Evolutionary conservation across 2,329 filamentous ascomycete genomes (phyloP), one percentile per base, ranked within the genome.

Genomic region (Fusarium sarcochroum): DNA sequence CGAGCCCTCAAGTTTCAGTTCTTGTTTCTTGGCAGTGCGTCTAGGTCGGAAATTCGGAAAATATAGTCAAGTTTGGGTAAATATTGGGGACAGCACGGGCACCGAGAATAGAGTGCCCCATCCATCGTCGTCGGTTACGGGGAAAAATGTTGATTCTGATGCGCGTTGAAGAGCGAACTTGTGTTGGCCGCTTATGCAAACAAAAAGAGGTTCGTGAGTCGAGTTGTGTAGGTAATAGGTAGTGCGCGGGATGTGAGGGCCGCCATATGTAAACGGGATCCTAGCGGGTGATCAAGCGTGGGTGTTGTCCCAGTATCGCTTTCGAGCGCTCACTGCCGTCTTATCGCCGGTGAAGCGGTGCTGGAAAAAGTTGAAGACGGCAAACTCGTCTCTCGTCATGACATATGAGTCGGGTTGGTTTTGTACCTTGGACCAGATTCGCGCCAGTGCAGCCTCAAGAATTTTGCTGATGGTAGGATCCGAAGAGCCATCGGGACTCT

Each of bases 351-450:
- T 77, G 75, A 91, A 93, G 11, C 90, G 87, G 66, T 86, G 80
- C 66, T 92, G 90, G 78, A 91, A 95, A 79, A 91, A 95, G 82
- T 96, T 97, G 87, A 97, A 94, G 63, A 97, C 85, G 55, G 92
- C 89, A 75, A 96, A 97, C 80, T 97, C 93, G 78, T 93, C 89
- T 66, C 86, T 84, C 34, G 84, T 89, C 82, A 97, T 89, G 68
- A 96, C 79, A 78, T 95, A 97, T n/a, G 83, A 83, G 50, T 86
- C 80, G 2, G 91, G 91, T 32, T 90, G 82, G 5, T 83, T 82
- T 72, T 89, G 81, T 58, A 97, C 85, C 71, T 88, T 90, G 42
- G 76, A 76, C 92, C 92, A 95, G 67, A 94, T 87, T 66, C 86
- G 82, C 3, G 80, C 75, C 49, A 93, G 81, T 30, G 87, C 90